Conservation (phyloP, 225 moss, liverwort and hornwort species). For the Straminergon stramineum region DNA sequence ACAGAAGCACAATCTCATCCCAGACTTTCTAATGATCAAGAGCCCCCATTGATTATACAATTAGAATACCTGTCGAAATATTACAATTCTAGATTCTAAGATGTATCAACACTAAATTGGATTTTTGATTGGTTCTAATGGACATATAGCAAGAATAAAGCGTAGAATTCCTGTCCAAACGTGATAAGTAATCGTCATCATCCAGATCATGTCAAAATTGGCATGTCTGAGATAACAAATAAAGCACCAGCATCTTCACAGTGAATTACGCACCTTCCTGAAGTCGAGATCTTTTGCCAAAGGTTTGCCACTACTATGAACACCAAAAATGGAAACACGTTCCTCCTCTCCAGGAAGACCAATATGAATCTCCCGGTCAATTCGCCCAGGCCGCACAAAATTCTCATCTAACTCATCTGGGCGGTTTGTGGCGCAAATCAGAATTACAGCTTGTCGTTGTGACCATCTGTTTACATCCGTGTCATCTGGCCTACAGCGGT, state of each 20-base stretch:
- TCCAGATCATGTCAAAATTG: background rate
- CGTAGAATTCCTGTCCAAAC: background rate
- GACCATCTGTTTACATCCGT: constrained; percentile 90
- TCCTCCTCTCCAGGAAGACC: constrained; percentile 95
- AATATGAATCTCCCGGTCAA: constrained; percentile 95
- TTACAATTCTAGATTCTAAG: background rate
- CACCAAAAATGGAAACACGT: constrained; percentile 78
- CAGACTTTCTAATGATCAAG: background rate
- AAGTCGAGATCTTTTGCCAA: constrained; percentile 81
- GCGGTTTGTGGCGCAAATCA: constrained; percentile 97
- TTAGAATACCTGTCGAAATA: background rate
- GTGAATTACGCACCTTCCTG: constrained; percentile 43
- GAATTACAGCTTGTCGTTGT: constrained; percentile 81
- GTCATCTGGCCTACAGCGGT: constrained; percentile 75
- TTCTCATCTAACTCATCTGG: constrained; percentile 96
- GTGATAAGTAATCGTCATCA: background rate
- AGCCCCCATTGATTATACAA: background rate
- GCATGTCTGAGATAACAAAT: background rate
- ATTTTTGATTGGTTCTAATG: background rate
- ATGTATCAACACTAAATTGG: background rate
- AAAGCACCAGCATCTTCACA: background rate
- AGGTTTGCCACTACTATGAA: constrained; percentile 92
- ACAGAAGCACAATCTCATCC: background rate
- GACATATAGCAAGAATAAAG: background rate
- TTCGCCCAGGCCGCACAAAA: constrained; percentile 85